Conservation (phyloP, 1,284 basidiomycete genomes). For the Cryptococcus jaspeensis region DNA sequence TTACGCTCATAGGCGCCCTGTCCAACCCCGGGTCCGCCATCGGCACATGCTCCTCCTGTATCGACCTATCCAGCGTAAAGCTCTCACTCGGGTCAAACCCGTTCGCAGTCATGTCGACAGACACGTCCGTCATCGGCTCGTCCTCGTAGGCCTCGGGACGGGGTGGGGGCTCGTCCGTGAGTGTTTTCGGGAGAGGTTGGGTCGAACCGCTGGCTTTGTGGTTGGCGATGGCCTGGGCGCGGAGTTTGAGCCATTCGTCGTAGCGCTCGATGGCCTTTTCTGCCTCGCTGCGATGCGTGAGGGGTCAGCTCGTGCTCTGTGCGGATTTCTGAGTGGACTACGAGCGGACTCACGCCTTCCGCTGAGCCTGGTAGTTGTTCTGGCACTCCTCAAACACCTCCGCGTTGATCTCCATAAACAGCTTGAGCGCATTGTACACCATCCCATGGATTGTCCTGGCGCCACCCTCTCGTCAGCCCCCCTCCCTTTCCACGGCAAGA, state of each 20-base stretch:
- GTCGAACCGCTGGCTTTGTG: conserved; percentile 62
- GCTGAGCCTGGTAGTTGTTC: conserved; percentile 88
- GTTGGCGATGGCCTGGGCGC: conserved; percentile 70
- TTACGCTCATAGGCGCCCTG: conserved; percentile 40
- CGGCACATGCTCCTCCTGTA: conserved; percentile 77
- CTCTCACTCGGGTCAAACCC: conserved; percentile 68
- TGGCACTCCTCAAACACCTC: conserved; percentile 92
- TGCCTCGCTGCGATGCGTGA: conserved; percentile 63
- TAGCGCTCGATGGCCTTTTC: conserved; percentile 75
- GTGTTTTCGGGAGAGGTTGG: conserved; percentile 65
- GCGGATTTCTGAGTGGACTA: not conserved
- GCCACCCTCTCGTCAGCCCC: conserved; percentile 7
- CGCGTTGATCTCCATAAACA: conserved; percentile 99
- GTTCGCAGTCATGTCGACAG: conserved; percentile 80
- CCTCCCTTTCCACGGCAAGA: not conserved
- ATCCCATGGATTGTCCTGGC: conserved; percentile 94
- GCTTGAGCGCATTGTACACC: conserved; percentile 96
- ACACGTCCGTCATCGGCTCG: conserved; percentile 76
- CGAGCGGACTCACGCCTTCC: conserved; percentile 68
- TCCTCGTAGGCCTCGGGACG: conserved; percentile 72
- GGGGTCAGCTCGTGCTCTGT: not conserved
- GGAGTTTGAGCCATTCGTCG: conserved; percentile 78
- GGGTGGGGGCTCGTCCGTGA: conserved; percentile 67
- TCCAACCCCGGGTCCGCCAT: conserved; percentile 85
- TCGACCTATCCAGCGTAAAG: conserved; percentile 69